Percentiles rank a stretch among this genome's conserved stretches.
phyloP scores from a whole-genome alignment of 306 rosid genomes.

The Abrus pulchellus region DNA sequence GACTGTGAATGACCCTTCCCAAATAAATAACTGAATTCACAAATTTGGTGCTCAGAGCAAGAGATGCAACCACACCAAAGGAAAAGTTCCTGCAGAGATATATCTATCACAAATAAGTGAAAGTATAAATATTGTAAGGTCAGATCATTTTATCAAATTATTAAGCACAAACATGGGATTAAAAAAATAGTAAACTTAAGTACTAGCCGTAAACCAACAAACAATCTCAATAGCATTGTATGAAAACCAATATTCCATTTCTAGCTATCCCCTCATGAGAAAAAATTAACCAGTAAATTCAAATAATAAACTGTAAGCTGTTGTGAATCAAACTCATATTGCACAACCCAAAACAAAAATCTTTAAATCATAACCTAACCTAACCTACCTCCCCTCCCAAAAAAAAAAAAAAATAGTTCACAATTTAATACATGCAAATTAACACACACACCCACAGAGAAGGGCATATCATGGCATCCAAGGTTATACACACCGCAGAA shows the following conservation, averaged over 20 bases:
- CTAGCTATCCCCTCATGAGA: neutral
- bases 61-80: constrained; percentile 41
- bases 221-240: neutral
- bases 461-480: constrained; percentile 1
- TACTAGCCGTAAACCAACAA: neutral
- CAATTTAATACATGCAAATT: no score
- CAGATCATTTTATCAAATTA: constrained; percentile 23
- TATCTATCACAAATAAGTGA: constrained; percentile 28
- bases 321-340: neutral
- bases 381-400: no score
- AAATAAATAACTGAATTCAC: constrained; percentile 40
- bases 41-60: constrained; percentile 43
- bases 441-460: neutral
- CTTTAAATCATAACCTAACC: neutral
- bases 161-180: constrained; percentile 5
- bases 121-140: neutral
- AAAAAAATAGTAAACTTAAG: neutral
- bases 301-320: neutral
- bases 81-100: constrained; percentile 51
- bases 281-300: constrained; percentile 27
- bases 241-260: constrained; percentile 17
- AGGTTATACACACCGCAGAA: constrained; percentile 10
- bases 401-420: no score
- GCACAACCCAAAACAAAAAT: neutral
- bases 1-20: constrained; percentile 44